Evolutionary conservation across 106 monocot species (phyloP).

Genomic region (Dioscorea zingiberensis): DNA sequence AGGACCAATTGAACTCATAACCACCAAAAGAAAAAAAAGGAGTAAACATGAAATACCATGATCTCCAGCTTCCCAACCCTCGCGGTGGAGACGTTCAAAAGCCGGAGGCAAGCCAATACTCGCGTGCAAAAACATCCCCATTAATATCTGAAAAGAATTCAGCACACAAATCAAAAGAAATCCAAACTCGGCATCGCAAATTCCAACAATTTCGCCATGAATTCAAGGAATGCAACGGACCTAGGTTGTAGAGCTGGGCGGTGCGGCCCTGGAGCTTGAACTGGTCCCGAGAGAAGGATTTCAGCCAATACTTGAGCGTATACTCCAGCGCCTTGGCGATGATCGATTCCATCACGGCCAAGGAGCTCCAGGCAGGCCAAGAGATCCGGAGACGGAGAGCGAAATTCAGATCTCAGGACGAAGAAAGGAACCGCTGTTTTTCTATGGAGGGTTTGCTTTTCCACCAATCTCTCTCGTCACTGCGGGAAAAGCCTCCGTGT

Average conservation of each 20-base stretch:
- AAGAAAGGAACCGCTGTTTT: background rate
- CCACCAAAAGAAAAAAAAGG: background rate
- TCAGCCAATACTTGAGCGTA: slow-evolving; percentile 99
- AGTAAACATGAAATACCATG: slow-evolving; percentile 40
- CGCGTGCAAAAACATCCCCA: slow-evolving; percentile 87
- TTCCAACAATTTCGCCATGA: background rate
- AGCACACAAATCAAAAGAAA: background rate
- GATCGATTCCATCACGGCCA: slow-evolving; percentile 79
- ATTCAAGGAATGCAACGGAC: slow-evolving; percentile 17
- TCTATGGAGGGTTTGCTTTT: background rate
- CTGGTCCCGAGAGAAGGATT: slow-evolving; percentile 95
- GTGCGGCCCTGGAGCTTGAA: slow-evolving; percentile 98
- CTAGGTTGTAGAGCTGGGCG: slow-evolving; percentile 95
- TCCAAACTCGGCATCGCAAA: background rate
- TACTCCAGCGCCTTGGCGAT: slow-evolving; percentile 92
- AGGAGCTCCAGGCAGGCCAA: background rate
- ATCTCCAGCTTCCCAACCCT: slow-evolving; percentile 93
- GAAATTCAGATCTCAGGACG: background rate
- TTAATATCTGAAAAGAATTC: slow-evolving; percentile 66
- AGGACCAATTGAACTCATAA: background rate
- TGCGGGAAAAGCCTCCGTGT: background rate
- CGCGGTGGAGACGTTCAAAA: slow-evolving; percentile 72
- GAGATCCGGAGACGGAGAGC: background rate
- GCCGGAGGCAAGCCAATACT: slow-evolving; percentile 80
- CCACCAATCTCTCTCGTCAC: background rate